Evolutionary conservation across 257 asterid genomes (phyloP).

Genomic region (Verbena officinalis): DNA sequence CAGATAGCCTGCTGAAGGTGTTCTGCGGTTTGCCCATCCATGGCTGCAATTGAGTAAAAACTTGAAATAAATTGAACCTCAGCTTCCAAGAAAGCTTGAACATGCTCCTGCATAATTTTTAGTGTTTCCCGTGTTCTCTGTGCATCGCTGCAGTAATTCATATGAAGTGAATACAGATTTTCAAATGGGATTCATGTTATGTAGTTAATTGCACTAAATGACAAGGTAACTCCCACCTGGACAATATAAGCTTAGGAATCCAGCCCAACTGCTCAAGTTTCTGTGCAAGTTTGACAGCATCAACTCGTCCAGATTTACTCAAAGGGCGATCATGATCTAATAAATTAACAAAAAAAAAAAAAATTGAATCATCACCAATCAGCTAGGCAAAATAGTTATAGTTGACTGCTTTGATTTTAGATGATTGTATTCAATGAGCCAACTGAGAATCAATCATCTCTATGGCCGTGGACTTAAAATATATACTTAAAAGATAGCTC

Average conservation of each 20-base stretch:
- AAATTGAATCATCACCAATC: slow-evolving; percentile 8
- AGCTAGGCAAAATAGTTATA: neutral
- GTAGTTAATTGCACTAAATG: slow-evolving; percentile 3
- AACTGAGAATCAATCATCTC: slow-evolving; percentile 1
- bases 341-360: neutral
- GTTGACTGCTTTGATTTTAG: neutral
- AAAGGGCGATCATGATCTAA: slow-evolving; percentile 97
- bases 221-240: slow-evolving; percentile 52
- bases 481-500: too few species aligned
- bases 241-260: slow-evolving; percentile 86
- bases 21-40: slow-evolving; percentile 97
- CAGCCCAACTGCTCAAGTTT: slow-evolving; percentile 85
- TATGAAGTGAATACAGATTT: slow-evolving; percentile 21
- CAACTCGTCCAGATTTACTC: slow-evolving; percentile 77
- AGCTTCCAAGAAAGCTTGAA: slow-evolving; percentile 69
- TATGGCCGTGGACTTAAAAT: too few species aligned
- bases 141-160: slow-evolving; percentile 72
- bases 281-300: slow-evolving; percentile 69
- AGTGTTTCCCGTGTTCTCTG: slow-evolving; percentile 79
- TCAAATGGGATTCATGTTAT: slow-evolving; percentile 13
- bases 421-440: neutral
- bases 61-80: slow-evolving; percentile 83
- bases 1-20: slow-evolving; percentile 73
- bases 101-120: slow-evolving; percentile 86
- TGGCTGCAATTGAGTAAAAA: slow-evolving; percentile 92